Evolutionary conservation across 768 basidiomycete species (phyloP).

Genomic region (Ramaria sp.): DNA sequence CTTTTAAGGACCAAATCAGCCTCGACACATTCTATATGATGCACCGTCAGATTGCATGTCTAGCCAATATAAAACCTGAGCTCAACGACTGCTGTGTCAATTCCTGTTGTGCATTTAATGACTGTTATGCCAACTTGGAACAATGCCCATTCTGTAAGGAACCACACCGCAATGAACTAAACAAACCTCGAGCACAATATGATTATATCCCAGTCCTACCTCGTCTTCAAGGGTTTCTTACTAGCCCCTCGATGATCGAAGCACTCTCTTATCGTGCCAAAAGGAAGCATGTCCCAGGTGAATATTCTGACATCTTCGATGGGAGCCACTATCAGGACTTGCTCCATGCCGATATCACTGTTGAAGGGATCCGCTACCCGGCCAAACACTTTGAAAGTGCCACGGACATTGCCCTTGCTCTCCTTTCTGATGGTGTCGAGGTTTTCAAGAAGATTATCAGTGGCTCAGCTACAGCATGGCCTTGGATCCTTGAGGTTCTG

Average conservation of each 20-base stretch:
- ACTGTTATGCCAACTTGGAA: conserved; percentile 17
- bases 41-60: conserved; percentile 16
- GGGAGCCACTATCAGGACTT: conserved; percentile 1
- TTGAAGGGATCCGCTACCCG: neutral
- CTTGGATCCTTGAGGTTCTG: neutral
- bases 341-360: neutral
- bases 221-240: conserved; percentile 21
- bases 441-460: neutral
- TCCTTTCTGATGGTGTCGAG: neutral
- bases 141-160: conserved; percentile 28
- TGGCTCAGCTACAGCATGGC: neutral
- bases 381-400: neutral
- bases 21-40: neutral
- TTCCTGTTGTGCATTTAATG: conserved; percentile 30
- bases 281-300: conserved; percentile 14
- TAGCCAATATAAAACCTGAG: conserved; percentile 24
- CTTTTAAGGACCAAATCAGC: neutral
- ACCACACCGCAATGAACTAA: conserved; percentile 14
- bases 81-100: conserved; percentile 33
- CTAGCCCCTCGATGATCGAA: conserved; percentile 13
- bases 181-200: conserved; percentile 20
- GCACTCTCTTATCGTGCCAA: conserved; percentile 21
- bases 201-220: conserved; percentile 30
- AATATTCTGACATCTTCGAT: conserved; percentile 28
- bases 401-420: neutral